Evolutionary conservation across 768 basidiomycete genomes (phyloP).

Genomic region (Mycena rebaudengoi): DNA sequence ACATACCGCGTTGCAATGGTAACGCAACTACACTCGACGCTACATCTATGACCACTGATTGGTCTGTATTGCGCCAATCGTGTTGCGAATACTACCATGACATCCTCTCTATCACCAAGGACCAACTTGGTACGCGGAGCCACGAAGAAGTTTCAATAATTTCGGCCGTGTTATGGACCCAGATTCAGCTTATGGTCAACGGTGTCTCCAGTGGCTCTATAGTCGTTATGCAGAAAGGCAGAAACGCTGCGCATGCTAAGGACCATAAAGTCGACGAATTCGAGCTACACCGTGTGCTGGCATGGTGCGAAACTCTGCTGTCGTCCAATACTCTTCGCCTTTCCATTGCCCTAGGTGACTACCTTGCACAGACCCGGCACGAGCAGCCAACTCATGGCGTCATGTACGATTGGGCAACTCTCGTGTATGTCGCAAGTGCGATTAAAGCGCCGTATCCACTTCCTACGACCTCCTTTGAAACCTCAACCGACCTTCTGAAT

Average conservation of each 20-base stretch:
- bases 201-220: conserved; percentile 75
- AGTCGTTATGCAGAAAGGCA: conserved; percentile 52
- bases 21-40: conserved; percentile 48
- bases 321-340: conserved; percentile 47
- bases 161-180: conserved; percentile 67
- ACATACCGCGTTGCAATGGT: conserved; percentile 47
- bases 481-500: conserved; percentile 57
- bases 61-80: conserved; percentile 60
- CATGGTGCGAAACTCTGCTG: conserved; percentile 61
- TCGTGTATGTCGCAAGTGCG: conserved; percentile 68
- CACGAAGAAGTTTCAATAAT: conserved; percentile 78
- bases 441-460: conserved; percentile 55
- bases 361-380: conserved; percentile 57
- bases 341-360: conserved; percentile 61
- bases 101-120: conserved; percentile 48
- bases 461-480: too few relatives aligned
- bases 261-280: conserved; percentile 56
- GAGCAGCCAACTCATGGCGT: conserved; percentile 52
- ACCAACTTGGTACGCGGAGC: conserved; percentile 55
- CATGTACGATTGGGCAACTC: conserved; percentile 73
- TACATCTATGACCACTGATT: conserved; percentile 59
- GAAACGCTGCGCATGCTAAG: conserved; percentile 35
- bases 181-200: conserved; percentile 71
- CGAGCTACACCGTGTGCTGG: conserved; percentile 64
- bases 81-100: conserved; percentile 63